Evolutionary conservation across 2,329 filamentous ascomycete genomes (phyloP), one percentile per base, ranked within the genome.

Genomic region (Xylaria multiplex): DNA sequence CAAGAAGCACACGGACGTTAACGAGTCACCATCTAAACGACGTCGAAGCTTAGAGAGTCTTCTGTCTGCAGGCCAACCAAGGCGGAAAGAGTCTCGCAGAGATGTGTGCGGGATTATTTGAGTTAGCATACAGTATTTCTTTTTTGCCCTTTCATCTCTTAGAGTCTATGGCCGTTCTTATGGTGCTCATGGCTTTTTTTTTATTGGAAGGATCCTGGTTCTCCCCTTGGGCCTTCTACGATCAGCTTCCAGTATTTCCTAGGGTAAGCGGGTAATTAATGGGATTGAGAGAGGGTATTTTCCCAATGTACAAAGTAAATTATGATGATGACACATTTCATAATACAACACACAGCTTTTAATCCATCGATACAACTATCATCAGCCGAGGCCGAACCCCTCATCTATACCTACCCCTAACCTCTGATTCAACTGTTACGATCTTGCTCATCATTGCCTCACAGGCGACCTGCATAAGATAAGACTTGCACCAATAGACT

Each of bases 41-140:
- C 64, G 60, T 14, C 65, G 58, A 8, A 62, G 46, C 43, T 22
- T 19, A 6, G 60, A 56, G 9, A 49, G 45, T 35, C n/a, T 49
- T 24, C 11, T 19, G 30, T 48, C 45, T n/a, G 16, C 45, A 30
- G 43, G 42, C 24, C 53, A 43, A 22, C 48, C 42, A 14, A 54
- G 24, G 50, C 50, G 40, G 30, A 48, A 53, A 48, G 52, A 55
- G 40, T 40, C 30, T 27, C 55, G 55, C n/a, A 55, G 37, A 55
- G 40, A 55, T 11, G 42, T 24, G 32, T 27, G 27, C 1, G 50
- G 14, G 27, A 30, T 40, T 1, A 6, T 6, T 16, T 53, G 9
- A 48, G 32, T 30, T 53, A 22, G 3, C 1, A 8, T 53, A 24
- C 16, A 14, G 6, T 22, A 0, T 7, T 3, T 27, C 14, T 46